Evolutionary conservation across 768 basidiomycete genomes (phyloP).

Genomic region (Boletellus ananiceps): DNA sequence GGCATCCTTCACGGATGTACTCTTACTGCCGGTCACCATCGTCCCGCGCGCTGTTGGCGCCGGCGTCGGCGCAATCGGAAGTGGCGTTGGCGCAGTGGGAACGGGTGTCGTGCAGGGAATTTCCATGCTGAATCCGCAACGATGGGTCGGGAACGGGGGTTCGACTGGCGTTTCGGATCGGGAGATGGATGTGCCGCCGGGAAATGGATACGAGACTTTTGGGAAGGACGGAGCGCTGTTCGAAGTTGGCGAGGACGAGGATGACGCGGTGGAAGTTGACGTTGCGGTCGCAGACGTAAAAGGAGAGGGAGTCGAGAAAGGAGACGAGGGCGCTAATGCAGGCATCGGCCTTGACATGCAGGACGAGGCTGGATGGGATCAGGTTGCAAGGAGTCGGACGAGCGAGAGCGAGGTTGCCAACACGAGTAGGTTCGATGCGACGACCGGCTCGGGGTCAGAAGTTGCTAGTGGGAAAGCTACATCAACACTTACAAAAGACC

Average conservation of each 20-base stretch:
- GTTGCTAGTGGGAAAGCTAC: background rate
- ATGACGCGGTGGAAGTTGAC: constrained; percentile 10
- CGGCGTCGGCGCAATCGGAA: constrained; percentile 62
- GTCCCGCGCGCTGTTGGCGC: constrained; percentile 80
- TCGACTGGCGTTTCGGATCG: background rate
- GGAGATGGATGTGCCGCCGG: background rate
- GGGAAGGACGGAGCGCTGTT: constrained; percentile 42
- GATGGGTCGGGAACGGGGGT: constrained; percentile 58
- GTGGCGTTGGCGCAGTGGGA: constrained; percentile 52
- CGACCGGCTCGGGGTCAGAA: background rate
- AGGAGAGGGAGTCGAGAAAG: constrained; percentile 15
- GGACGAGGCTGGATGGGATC: constrained; percentile 26
- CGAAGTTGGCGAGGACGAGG: constrained; percentile 45
- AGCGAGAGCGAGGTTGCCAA: background rate
- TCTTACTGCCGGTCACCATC: constrained; percentile 92
- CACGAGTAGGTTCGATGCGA: background rate
- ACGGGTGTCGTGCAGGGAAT: constrained; percentile 79
- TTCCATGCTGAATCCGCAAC: constrained; percentile 84
- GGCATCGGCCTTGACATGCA: background rate
- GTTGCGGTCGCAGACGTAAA: too few species aligned
- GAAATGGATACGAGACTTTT: constrained; percentile 20
- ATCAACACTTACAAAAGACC: background rate
- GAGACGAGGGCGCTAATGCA: background rate
- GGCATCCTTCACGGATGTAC: constrained; percentile 83
- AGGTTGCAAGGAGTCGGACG: constrained; percentile 13